These are phyloP conservation scores for Tuber microsphaerosporum DNA, from an alignment of 495 filamentous ascomycete genomes.

Conservation along the genomic window DNA sequence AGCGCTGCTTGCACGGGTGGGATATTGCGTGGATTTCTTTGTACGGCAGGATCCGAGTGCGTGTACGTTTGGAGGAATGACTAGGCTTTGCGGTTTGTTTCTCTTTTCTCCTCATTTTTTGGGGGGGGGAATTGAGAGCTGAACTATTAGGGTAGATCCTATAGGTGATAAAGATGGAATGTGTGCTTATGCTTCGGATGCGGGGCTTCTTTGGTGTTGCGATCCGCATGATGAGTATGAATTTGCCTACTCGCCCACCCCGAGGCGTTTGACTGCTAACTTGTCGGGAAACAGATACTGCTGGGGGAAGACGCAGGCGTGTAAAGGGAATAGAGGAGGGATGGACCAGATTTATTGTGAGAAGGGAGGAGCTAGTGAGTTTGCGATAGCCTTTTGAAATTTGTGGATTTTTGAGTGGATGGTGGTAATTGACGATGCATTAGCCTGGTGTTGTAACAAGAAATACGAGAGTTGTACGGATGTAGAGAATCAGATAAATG, in stretches of 20 bases:
- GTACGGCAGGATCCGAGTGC: neutral
- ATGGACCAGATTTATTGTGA: constrained; percentile 10
- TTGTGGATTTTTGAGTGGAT: neutral
- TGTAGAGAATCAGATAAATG: neutral
- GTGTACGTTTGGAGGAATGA: neutral
- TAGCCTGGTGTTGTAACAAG: constrained; percentile 19
- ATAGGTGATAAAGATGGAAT: constrained; percentile 4
- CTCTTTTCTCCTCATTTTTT: neutral
- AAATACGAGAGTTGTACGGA: constrained; percentile 16
- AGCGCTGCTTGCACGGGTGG: neutral
- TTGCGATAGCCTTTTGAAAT: neutral
- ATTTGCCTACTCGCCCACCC: neutral
- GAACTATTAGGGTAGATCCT: neutral
- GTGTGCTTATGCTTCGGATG: constrained; percentile 14
- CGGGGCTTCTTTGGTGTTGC: constrained; percentile 13
- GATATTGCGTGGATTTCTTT: neutral
- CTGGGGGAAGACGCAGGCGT: constrained; percentile 9
- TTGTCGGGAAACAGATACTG: constrained; percentile 7
- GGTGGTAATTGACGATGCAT: neutral
- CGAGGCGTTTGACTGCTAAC: neutral
- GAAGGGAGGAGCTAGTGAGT: constrained; percentile 6
- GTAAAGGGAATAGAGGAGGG: constrained; percentile 13
- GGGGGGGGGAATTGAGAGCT: neutral
- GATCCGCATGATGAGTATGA: constrained; percentile 9
- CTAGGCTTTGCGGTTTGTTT: neutral